phyloP scores from a whole-genome alignment of 768 basidiomycete species.

The Cytidiella melzeri region DNA sequence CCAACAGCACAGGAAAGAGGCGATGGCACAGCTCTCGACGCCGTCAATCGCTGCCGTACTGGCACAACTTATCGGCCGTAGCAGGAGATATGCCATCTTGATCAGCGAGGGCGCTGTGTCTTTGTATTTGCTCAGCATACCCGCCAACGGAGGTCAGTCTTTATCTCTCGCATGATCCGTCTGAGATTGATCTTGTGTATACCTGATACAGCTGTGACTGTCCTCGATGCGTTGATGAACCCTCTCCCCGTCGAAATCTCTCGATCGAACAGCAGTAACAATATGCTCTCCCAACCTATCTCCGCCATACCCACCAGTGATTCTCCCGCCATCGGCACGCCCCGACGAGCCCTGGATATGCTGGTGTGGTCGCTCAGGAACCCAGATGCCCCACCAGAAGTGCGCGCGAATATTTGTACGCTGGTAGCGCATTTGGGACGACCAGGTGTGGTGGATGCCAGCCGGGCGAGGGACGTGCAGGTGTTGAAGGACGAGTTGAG shows the following conservation, averaged over 20 bases:
- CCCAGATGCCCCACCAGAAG: constrained; percentile 55
- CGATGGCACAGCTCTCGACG: constrained; percentile 46
- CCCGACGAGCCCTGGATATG: constrained; percentile 61
- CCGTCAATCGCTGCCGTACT: constrained; percentile 56
- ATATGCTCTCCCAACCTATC: constrained; percentile 12
- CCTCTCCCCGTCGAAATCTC: constrained; percentile 39
- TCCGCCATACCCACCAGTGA: constrained; percentile 31
- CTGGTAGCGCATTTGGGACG: constrained; percentile 60
- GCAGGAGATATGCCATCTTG: constrained; percentile 75
- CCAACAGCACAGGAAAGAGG: constrained; percentile 45
- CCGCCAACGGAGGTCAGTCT: constrained; percentile 61
- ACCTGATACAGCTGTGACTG: constrained; percentile 53
- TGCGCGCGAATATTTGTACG: constrained; percentile 71
- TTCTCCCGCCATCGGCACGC: constrained; percentile 41
- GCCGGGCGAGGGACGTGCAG: constrained; percentile 28
- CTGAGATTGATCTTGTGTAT: constrained; percentile 2
- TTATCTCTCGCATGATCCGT: constrained; percentile 10
- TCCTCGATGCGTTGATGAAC: constrained; percentile 52
- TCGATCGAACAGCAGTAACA: constrained; percentile 1
- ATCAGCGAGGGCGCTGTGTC: constrained; percentile 88
- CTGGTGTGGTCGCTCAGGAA: constrained; percentile 58
- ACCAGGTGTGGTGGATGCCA: constrained; percentile 41
- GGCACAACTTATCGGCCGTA: constrained; percentile 65
- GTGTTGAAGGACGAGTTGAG: constrained; percentile 45
- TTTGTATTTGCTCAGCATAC: constrained; percentile 67